These are phyloP conservation scores for Xylaria cubensis DNA, from an alignment of 495 filamentous ascomycete genomes.

Conservation along the genomic window DNA sequence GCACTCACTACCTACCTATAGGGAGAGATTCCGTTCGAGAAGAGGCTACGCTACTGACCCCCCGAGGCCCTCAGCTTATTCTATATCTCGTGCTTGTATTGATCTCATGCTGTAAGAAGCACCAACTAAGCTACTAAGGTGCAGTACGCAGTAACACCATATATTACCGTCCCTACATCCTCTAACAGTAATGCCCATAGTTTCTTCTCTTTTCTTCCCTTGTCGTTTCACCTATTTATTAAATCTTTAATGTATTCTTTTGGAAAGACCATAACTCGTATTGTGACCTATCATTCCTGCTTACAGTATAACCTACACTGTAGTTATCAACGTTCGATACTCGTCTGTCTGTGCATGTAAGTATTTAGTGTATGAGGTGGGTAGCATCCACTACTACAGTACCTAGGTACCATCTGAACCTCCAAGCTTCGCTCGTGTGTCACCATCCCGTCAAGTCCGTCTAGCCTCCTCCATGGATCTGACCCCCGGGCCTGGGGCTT, in stretches of 20 bases:
- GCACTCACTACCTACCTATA: not conserved
- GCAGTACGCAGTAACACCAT: not conserved
- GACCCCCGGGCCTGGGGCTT: conserved; percentile 12
- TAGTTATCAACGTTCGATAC: not conserved
- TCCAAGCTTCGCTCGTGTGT: conserved; percentile 8
- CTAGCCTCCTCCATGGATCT: conserved; percentile 21
- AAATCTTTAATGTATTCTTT: not conserved
- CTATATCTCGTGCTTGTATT: not conserved
- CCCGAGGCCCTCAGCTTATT: not conserved
- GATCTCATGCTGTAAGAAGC: not conserved
- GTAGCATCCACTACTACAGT: conserved; percentile 11
- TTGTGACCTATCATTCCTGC: not conserved
- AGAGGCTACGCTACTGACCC: not conserved
- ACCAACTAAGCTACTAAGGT: no score
- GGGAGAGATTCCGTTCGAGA: not conserved
- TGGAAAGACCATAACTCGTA: not conserved
- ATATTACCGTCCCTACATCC: not conserved
- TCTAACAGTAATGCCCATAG: not conserved
- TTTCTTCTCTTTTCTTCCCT: not conserved
- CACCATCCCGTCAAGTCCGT: conserved; percentile 19
- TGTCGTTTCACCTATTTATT: not conserved
- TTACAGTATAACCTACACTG: not conserved
- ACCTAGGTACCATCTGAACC: conserved; percentile 16
- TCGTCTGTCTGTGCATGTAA: not conserved
- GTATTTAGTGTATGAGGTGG: not conserved